Conservation (phyloP, 2,329 filamentous ascomycete species). For the Monilinia vaccinii-corymbosi region DNA sequence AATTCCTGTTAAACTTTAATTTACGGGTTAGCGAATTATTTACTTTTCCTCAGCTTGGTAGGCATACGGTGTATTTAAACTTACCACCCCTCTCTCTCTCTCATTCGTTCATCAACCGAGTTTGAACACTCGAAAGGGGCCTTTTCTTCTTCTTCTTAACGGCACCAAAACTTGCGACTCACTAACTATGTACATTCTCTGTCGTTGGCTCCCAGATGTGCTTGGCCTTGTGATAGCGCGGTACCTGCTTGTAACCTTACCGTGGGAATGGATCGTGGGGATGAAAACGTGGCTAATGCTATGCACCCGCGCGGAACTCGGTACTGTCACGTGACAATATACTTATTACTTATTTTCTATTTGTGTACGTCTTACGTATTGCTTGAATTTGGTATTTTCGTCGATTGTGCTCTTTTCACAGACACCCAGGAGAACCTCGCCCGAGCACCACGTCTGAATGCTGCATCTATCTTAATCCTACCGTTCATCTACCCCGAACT, state of each 20-base stretch:
- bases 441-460: neutral
- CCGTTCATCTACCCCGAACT: neutral
- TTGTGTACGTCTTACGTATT: too few relatives aligned
- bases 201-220: neutral
- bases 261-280: neutral
- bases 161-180: neutral
- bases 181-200: neutral
- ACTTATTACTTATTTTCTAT: neutral
- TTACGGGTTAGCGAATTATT: too few relatives aligned
- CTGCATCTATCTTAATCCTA: neutral
- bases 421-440: neutral
- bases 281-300: neutral
- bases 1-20: too few relatives aligned
- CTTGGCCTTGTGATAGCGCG: neutral
- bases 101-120: neutral
- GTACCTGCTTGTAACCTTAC: neutral
- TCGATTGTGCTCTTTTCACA: neutral
- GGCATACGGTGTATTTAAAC: too few relatives aligned
- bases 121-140: neutral
- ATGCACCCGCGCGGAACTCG: neutral
- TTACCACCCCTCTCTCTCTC: neutral
- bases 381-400: neutral
- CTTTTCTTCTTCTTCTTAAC: neutral
- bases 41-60: too few relatives aligned
- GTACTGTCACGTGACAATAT: neutral